A percentile compares a stretch with the other conserved stretches of the same genome.
Conservation (phyloP, 1,284 basidiomycete species). For the Stereum hirsutum region DNA sequence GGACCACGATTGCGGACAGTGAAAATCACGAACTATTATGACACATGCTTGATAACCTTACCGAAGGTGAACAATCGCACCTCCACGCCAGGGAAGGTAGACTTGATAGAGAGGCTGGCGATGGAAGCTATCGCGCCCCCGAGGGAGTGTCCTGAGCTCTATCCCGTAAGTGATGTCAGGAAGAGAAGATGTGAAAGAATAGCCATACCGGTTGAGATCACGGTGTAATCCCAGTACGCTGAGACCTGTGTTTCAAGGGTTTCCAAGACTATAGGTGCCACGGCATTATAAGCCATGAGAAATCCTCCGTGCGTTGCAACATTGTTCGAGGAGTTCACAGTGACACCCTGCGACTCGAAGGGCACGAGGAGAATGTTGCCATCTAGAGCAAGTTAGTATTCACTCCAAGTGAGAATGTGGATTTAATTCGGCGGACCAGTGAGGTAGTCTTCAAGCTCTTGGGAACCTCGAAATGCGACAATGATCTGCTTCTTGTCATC, state of each 20-base stretch:
- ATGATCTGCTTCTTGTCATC: constrained; percentile 32
- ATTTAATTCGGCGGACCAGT: constrained; percentile 17
- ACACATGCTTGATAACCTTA: not conserved
- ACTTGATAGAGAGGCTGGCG: constrained; percentile 13
- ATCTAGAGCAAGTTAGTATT: constrained; percentile 10
- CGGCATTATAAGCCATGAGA: constrained; percentile 16
- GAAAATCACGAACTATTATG: not conserved
- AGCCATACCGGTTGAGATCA: constrained; percentile 10
- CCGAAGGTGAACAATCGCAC: constrained; percentile 13
- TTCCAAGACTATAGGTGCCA: constrained; percentile 10
- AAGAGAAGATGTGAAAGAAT: no score
- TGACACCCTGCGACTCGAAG: constrained; percentile 15
- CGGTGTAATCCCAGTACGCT: constrained; percentile 9
- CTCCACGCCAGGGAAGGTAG: constrained; percentile 8
- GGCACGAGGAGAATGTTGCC: constrained; percentile 15
- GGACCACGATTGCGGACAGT: not conserved
- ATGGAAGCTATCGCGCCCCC: constrained; percentile 17
- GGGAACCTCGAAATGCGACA: constrained; percentile 37
- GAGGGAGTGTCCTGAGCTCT: constrained; percentile 16
- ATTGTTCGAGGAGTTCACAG: constrained; percentile 2
- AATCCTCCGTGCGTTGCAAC: constrained; percentile 16
- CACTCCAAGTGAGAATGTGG: constrained; percentile 4
- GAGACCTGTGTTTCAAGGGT: constrained; percentile 11
- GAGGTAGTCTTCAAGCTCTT: constrained; percentile 10
- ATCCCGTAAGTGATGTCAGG: not conserved